Base-by-base conservation (phyloP, 164 flowering plant species). In the Nelumbo lutea region DNA sequence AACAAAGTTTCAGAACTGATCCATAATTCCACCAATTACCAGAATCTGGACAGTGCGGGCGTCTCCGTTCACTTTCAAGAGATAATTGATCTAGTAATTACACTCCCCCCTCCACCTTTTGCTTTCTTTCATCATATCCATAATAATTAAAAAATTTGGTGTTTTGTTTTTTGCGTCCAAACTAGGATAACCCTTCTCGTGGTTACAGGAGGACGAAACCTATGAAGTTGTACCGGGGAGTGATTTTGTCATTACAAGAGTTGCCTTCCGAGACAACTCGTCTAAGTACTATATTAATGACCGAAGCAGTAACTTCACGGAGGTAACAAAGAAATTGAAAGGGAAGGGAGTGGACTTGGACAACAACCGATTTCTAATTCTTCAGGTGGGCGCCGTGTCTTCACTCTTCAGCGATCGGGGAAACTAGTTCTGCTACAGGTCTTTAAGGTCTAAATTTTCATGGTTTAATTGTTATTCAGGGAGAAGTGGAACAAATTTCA, bases 401-500 rank as follows among this genome's bases (percentile, higher is more conserved):
- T n/a, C 4, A 41, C 2, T 9, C 53, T 6, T 50, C 53, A 50
- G 11, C 1, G 57, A 27, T 11, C 14, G 1, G 11, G 65, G 43
- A 66, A 6, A 3, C 6, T 15, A 47, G 13, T 70, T 27, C 13
- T 6, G 42, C 38, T 4, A 45, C 46, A 42, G 39, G 38, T 27
- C 14, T 46, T 38, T 60, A 51, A 27, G 47, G 41, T 65, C 11
- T 5, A n/a, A 45, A 60, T 15, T 42, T 67, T 14, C 43, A 39
- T 15, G 7, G 7, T 59, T 27, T 50, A 61, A 15, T n/a, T 50
- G 42, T 52, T 62, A 14, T 58, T 65, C 77, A 95, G 99, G 99
- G 99, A 46, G 99, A 95, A 80, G 99, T 95, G 55, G 99, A 95
- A 76, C 99, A 95, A 76, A 95, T 95, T 71, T 95, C 99, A 47